Base-by-base conservation (phyloP, 2,329 filamentous ascomycete species). In the Exophiala dermatitidis region DNA sequence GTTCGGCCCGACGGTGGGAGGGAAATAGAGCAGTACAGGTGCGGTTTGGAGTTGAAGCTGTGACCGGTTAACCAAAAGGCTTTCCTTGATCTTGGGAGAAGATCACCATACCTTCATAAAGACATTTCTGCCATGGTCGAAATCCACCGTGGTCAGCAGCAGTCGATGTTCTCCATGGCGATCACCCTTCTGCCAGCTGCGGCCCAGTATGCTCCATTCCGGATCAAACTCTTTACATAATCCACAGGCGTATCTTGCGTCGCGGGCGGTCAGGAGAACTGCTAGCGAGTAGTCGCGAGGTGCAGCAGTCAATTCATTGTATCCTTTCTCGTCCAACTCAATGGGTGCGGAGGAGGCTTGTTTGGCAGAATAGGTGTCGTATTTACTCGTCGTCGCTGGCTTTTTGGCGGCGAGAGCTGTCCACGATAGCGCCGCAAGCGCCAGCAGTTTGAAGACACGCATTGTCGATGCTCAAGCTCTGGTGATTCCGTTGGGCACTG, bases 41-140 rank as follows among this genome's bases (percentile, higher is more conserved):
- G 93, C 93, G 44, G 91, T 96, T 83, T 95, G 88, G 40, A 98
- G 83, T 71, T 87, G 84, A 63, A 97, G 80, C 91, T 97, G 63
- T 61, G 53, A 36, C 28, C 36, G 28, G 9, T 38, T 60, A 40
- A 9, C 33, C 12, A 49, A 29, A 28, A 26, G n/a, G 6, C 29
- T 43, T n/a, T 28, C 4, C 28, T 4, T 8, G n/a, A 12, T 29
- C 28, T 19, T n/a, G 34, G 19, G 28, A 9, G 29, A 29, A 19
- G 12, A 34, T 26, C 28, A 12, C 45, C 41, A 32, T 30, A 96
- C 90, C 72, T 86, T 87, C 73, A 95, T 82, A 65, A 98, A 98
- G 2, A 85, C 85, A 12, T 82, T 79, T 67, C 86, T 86, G 44
- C 93, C 93, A 64, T 95, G 84, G 38, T 77, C 70, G 67, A 98